phyloP scores from a whole-genome alignment of 371 early-diverging fungal genomes.

The Mortierella sp. region DNA sequence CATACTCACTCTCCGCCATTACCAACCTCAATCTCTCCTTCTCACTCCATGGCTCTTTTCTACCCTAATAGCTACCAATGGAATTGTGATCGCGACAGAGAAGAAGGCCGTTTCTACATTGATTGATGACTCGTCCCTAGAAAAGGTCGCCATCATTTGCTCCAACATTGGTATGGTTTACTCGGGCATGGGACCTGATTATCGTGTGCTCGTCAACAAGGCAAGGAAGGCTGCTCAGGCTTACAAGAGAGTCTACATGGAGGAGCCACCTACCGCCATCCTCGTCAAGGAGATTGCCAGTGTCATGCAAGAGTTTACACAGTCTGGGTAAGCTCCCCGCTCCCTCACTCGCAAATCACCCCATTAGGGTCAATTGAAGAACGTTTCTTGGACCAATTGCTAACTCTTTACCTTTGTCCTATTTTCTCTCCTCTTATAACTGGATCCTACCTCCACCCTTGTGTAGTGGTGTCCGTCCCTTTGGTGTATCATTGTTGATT shows the following conservation, averaged over 20 bases:
- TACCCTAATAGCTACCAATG: conserved; percentile 83
- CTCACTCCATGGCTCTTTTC: neutral
- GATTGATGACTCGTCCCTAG: conserved; percentile 90
- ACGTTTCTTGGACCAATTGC: neutral
- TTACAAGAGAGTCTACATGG: conserved; percentile 93
- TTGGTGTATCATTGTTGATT: conserved; percentile 97
- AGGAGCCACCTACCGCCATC: conserved; percentile 94
- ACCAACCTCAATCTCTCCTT: conserved; percentile 5
- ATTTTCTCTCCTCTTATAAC: neutral
- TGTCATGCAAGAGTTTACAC: conserved; percentile 99
- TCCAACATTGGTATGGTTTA: conserved; percentile 97
- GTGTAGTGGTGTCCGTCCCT: conserved; percentile 99
- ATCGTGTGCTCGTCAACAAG: conserved; percentile 93
- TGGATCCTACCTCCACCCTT: neutral
- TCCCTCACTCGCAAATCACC: too few relatives aligned
- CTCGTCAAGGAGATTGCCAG: conserved; percentile 96
- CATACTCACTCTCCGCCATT: too few relatives aligned
- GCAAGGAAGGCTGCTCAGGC: conserved; percentile 97
- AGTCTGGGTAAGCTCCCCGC: conserved; percentile 82
- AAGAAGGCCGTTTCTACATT: conserved; percentile 95
- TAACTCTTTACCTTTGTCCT: neutral
- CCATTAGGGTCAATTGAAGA: too few relatives aligned
- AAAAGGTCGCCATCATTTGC: conserved; percentile 91
- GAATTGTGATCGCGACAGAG: conserved; percentile 98
- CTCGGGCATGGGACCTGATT: conserved; percentile 98